These are phyloP conservation scores for Discostella stelligeroides DNA, from an alignment of 108 stramenopile genomes.

Conservation along the genomic window DNA sequence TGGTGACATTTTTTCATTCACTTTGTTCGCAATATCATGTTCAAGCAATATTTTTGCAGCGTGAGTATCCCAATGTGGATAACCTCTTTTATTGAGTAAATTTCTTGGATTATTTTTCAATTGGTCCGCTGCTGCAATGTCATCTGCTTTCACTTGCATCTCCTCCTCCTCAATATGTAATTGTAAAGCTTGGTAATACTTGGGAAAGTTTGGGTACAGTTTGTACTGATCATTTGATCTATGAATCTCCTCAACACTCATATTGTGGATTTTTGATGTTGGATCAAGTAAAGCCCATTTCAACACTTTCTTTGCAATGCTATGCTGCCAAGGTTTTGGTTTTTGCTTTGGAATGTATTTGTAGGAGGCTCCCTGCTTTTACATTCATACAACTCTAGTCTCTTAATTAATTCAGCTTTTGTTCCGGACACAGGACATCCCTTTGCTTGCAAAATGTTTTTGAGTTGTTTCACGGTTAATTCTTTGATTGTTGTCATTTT, in stretches of 20 bases:
- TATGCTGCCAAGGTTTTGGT: slow-evolving; percentile 26
- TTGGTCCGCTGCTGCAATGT: neutral
- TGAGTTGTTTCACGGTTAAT: no score
- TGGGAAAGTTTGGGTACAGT: slow-evolving; percentile 20
- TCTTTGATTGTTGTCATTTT: no score
- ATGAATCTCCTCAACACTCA: slow-evolving; percentile 11
- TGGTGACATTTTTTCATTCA: slow-evolving; percentile 1
- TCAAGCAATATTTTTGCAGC: slow-evolving; percentile 6
- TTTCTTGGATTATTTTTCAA: neutral
- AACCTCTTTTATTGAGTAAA: neutral
- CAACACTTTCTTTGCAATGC: slow-evolving; percentile 22
- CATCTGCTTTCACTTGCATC: neutral
- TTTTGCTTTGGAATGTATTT: neutral
- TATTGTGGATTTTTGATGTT: slow-evolving; percentile 3
- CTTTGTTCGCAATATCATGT: neutral
- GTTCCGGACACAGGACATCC: slow-evolving; percentile 4
- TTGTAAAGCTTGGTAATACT: slow-evolving; percentile 10
- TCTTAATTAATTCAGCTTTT: slow-evolving; percentile 6
- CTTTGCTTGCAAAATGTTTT: no score
- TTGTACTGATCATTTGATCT: slow-evolving; percentile 8
- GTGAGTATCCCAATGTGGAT: slow-evolving; percentile 9
- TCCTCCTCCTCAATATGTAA: neutral
- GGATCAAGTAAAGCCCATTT: slow-evolving; percentile 24
- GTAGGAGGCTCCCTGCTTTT: no score
- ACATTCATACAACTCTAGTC: slow-evolving; percentile 1